Conservation (phyloP, 106 monocot genomes). For the Allium fistulosum region DNA sequence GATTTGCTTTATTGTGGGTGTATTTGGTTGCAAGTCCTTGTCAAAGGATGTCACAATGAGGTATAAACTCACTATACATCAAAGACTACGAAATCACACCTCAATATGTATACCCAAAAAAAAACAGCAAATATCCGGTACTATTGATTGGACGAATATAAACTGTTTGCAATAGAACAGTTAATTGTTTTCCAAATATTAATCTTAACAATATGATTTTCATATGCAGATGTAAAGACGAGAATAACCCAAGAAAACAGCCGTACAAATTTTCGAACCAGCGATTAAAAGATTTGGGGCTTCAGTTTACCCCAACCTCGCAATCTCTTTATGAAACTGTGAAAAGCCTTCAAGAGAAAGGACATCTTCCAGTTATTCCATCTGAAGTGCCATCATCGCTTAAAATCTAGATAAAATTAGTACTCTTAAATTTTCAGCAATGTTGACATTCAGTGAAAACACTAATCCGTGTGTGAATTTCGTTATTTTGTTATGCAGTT, state of each 20-base stretch:
- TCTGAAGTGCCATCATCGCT: neutral
- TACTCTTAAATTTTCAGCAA: neutral
- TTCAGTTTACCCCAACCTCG: conserved; percentile 34
- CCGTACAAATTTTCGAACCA: conserved; percentile 52
- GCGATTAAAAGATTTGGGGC: conserved; percentile 48
- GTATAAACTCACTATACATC: no score
- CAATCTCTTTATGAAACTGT: conserved; percentile 48
- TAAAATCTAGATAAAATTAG: neutral
- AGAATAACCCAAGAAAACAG: conserved; percentile 49
- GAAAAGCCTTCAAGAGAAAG: conserved; percentile 52
- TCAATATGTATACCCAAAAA: no score
- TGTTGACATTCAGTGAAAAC: neutral
- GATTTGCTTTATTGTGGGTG: no score
- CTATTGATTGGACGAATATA: no score
- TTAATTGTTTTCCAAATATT: no score
- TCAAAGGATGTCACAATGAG: no score
- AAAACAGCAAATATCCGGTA: no score
- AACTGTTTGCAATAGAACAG: no score
- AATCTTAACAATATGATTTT: neutral
- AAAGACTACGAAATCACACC: no score
- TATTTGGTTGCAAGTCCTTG: no score
- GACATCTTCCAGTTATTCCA: conserved; percentile 19
- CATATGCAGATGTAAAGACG: conserved; percentile 50
- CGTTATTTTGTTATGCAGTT: no score
- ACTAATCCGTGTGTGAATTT: no score